phyloP scores from a whole-genome alignment of 2,329 filamentous ascomycete genomes.

The Rhinocladiella similis region DNA sequence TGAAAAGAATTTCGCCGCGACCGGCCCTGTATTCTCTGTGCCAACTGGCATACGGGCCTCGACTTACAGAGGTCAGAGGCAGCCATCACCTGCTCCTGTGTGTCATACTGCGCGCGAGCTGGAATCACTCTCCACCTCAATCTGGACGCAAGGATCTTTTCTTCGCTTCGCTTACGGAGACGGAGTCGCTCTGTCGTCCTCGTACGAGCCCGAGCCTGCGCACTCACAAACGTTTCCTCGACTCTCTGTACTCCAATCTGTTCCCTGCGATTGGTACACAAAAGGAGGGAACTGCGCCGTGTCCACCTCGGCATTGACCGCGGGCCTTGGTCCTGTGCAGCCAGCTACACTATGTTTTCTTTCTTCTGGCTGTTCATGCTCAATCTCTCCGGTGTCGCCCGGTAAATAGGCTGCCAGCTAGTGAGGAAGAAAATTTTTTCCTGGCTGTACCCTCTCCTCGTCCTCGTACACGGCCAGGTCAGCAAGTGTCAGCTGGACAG shows the following conservation, averaged over 20 bases:
- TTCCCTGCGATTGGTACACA: too few relatives aligned
- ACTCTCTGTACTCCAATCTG: too few relatives aligned
- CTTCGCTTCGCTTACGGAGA: neutral
- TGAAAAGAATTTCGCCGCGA: conserved; percentile 14
- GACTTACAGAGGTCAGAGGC: neutral
- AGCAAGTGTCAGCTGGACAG: neutral
- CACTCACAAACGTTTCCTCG: neutral
- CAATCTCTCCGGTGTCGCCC: neutral
- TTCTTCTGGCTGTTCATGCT: neutral
- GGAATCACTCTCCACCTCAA: neutral
- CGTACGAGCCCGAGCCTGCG: neutral
- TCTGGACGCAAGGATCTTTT: neutral
- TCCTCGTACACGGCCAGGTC: neutral
- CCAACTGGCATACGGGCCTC: neutral
- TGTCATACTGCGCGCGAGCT: neutral
- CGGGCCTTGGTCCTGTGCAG: neutral
- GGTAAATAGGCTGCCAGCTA: neutral
- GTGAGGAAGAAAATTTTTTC: neutral
- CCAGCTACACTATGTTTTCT: neutral
- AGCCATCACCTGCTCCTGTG: neutral
- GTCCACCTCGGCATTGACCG: neutral
- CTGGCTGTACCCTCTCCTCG: neutral
- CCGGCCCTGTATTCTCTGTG: conserved; percentile 8
- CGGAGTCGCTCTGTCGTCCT: neutral
- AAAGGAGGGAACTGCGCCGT: neutral